Evolutionary conservation across 345 rosid species (phyloP).

Genomic region (thale cress (Arabidopsis thaliana)): TAIR10.1 NC_003070.9:6219501-6220000

Average conservation of each 20-base stretch:
- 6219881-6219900: neutral
- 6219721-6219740: neutral
- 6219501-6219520: constrained; percentile 4
- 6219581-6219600: neutral
- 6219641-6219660: neutral
- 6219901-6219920: neutral
- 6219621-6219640: neutral
- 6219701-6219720: neutral
- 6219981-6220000: no score
- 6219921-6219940: neutral
- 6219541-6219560: constrained; percentile 22
- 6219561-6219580: neutral
- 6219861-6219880: neutral
- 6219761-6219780: constrained; percentile 6
- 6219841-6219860: neutral
- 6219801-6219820: neutral
- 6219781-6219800: neutral
- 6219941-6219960: neutral
- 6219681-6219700: neutral
- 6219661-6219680: neutral
- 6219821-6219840: neutral
- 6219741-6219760: constrained; percentile 1
- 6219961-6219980: neutral
- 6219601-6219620: neutral
- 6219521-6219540: constrained; percentile 22